Evolutionary conservation across 1,284 basidiomycete genomes (phyloP).

Genomic region (Coniferiporia weirii): DNA sequence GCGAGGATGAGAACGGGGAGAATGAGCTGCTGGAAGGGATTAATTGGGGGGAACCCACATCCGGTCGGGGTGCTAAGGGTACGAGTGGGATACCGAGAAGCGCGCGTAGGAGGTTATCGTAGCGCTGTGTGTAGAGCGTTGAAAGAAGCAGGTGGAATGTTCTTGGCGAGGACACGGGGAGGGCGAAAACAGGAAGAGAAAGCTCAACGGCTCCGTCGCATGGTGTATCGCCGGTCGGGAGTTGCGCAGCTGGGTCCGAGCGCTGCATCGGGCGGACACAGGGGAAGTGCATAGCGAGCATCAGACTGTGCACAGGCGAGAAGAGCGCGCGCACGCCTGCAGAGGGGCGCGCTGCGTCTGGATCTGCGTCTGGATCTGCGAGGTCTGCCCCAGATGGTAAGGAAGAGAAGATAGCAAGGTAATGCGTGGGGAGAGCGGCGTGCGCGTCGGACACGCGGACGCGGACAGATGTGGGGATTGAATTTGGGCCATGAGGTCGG

Average conservation of each 20-base stretch:
- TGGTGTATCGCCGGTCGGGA: conserved; percentile 6
- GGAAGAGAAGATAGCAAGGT: conserved; percentile 41
- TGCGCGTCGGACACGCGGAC: conserved; percentile 7
- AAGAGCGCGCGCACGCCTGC: conserved; percentile 35
- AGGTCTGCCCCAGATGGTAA: conserved; percentile 24
- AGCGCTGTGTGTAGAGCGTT: conserved; percentile 45
- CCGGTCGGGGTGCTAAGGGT: conserved; percentile 19
- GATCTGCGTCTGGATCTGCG: conserved; percentile 15
- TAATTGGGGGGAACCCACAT: conserved; percentile 28
- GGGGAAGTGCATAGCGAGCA: conserved; percentile 51
- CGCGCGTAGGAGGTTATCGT: conserved; percentile 36
- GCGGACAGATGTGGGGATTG: conserved; percentile 1
- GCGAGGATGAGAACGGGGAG: conserved; percentile 30
- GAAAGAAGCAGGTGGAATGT: conserved; percentile 45
- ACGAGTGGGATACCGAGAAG: conserved; percentile 30
- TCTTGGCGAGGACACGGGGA: conserved; percentile 43
- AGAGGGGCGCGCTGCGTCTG: conserved; percentile 23
- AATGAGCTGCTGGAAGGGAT: conserved; percentile 41
- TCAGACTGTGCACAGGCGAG: conserved; percentile 51
- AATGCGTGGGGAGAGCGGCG: conserved; percentile 45
- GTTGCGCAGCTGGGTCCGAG: conserved; percentile 21
- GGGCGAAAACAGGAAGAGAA: conserved; percentile 41
- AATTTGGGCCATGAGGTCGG: conserved; percentile 1
- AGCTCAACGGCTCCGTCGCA: conserved; percentile 25
- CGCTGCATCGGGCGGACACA: conserved; percentile 39